These are phyloP conservation scores for Tolypocladium paradoxum DNA, from an alignment of 2,329 filamentous ascomycete species.

Conservation along the genomic window DNA sequence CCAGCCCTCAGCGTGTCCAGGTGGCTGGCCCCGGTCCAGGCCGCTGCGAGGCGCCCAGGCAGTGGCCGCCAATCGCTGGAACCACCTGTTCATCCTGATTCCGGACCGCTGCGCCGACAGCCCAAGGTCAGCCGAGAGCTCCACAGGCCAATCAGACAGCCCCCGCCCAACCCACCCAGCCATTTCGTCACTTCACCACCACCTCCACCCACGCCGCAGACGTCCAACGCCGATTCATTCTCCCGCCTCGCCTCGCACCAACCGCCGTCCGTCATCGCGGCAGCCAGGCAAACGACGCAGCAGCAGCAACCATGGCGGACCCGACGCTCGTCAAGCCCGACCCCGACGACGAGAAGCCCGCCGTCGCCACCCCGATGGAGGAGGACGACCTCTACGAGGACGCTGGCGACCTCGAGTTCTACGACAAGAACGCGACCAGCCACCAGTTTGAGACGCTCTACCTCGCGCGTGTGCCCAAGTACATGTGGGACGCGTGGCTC, in stretches of 20 bases:
- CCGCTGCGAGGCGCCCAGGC: background rate
- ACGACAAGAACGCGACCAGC: constrained; percentile 29
- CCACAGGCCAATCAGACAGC: background rate
- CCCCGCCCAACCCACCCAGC: background rate
- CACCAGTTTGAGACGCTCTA: constrained; percentile 43
- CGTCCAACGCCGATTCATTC: background rate
- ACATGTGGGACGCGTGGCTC: constrained; percentile 71
- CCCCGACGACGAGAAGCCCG: constrained; percentile 32
- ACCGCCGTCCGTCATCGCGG: background rate
- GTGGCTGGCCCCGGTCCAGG: no score
- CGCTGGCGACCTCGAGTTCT: constrained; percentile 47
- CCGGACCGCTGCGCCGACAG: background rate
- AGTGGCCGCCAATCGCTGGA: background rate
- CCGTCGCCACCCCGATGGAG: constrained; percentile 27
- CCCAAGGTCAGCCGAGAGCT: no score
- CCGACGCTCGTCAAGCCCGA: constrained; percentile 36
- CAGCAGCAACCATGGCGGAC: constrained; percentile 10
- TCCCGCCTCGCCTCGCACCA: background rate
- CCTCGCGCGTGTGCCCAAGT: constrained; percentile 67
- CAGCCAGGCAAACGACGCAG: background rate
- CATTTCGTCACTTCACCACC: background rate
- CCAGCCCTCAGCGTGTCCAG: no score
- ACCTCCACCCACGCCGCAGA: background rate
- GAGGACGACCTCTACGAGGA: constrained; percentile 61
- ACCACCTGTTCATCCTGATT: background rate